Evolutionary conservation across 202 grass and related monocot species (phyloP).

Genomic region (Carex arenaria): DNA sequence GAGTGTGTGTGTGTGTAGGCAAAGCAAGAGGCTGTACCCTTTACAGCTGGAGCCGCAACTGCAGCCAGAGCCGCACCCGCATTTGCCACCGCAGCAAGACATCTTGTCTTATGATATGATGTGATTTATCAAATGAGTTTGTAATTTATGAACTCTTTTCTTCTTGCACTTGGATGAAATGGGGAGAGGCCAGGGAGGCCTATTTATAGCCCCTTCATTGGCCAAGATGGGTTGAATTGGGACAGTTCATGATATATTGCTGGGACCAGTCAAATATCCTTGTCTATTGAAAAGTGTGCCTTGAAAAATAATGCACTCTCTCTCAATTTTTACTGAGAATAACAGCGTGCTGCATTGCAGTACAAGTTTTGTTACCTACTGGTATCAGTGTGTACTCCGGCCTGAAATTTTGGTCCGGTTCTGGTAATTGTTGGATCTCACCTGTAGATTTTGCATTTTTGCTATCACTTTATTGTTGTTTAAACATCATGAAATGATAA

Average conservation of each 20-base stretch:
- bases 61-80: constrained; percentile 39
- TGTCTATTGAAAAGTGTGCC: constrained; percentile 24
- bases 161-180: constrained; percentile 4
- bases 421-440: neutral
- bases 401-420: neutral
- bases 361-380: neutral
- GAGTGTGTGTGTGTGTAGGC: neutral
- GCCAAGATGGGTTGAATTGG: neutral
- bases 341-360: neutral
- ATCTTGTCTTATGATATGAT: constrained; percentile 23
- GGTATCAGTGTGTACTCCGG: neutral
- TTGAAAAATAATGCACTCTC: neutral
- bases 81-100: constrained; percentile 51
- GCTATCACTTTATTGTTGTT: neutral
- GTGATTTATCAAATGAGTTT: neutral
- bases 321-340: neutral
- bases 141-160: neutral
- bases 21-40: constrained; percentile 12
- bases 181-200: neutral
- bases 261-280: neutral
- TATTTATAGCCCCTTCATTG: constrained; percentile 23
- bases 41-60: constrained; percentile 36
- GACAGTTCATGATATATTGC: neutral
- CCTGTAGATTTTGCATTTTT: neutral
- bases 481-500: neutral